Evolutionary conservation across 2,329 filamentous ascomycete species (phyloP), one percentile per base, ranked within the genome.

Genomic region (Thermoascus crustaceus): DNA sequence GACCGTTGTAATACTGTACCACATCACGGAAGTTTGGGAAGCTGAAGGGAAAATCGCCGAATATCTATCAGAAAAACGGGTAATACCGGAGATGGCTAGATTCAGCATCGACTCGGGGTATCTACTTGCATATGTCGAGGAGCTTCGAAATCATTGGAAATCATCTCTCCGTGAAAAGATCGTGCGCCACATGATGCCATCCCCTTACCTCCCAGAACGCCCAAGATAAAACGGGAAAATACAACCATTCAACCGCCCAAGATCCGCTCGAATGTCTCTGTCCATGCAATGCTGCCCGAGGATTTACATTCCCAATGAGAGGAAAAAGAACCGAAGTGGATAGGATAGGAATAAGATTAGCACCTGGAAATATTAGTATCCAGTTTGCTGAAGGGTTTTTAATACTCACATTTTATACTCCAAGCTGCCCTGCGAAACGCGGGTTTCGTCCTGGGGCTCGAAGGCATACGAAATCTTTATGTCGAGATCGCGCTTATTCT

Each of bases 401-500:
- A 16, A 23, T 32, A 42, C 61, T 52, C 49, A 67, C 67, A 81
- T 81, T 60, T 82, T 89, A 73, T 95, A 98, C 49, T 78, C 72
- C 62, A 82, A 85, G 43, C 67, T 60, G 37, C 87, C 89, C 54
- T 78, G 63, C 4, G 78, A 76, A 40, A 70, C 66, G 48, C 91
- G 77, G 44, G 73, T 82, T 20, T 67, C 63, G 57, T 96, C 88
- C 17, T 78, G 66, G 3, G 87, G 85, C 53, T 85, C 75, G 34
- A 95, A 75, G 54, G 78, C 73, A 68, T 96, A 96, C 30, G 78
- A 71, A 55, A 98, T 76, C 54, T 75, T 78, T 58, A 98, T 94
- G 63, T 98, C 91, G 37, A 98, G 73, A 61, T 98, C 91, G 47
- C 91, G 82, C 61, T 82, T 80, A 72, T 98, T 96, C 76, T 91